Base-by-base conservation (phyloP, 75 land plant genomes). In the Adiantum capillusveneris region DNA sequence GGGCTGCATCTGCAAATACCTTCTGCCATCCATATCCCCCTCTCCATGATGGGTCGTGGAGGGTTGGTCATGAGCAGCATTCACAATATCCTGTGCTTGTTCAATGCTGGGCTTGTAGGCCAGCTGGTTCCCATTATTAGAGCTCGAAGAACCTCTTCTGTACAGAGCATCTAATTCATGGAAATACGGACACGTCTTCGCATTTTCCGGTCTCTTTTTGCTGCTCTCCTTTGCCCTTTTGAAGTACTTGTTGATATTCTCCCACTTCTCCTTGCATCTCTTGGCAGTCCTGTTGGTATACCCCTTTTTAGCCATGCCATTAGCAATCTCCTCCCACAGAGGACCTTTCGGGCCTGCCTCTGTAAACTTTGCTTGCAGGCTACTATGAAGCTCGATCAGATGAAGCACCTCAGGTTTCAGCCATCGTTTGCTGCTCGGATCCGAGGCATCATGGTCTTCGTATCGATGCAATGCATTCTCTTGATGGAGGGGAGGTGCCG, bases 201-300 rank as follows among this genome's bases (percentile, higher is more conserved):
- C 69, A 53, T 83, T 79, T 44, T 83, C 84, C 0, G 86, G 77
- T 18, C 86, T 41, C 59, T 69, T 69, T 66, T 70, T 76, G 68
- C 54, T 76, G 66, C 84, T 80, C 29, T 83, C 84, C 41, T 83
- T 83, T 46, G 79, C 81, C 48, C 80, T 83, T 67, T 77, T 80
- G 86, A 76, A 83, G 73, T 83, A 83, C 71, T 83, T 83, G 77
- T 83, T 83, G 57, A 83, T 80, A 58, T 83, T 83, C 68, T 83
- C 85, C 85, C 85, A 83, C 49, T 83, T 83, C 70, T 83, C 85
- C 68, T 83, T 83, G 76, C 85, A 83, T 44, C 86, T 50, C 56
- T 83, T 83, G 28, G 86, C 39, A 66, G 70, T 75, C 31, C 42
- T 76, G 18, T 79, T 53, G 18, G 48, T 72, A 71, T 83, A 83